Percentiles rank a stretch among this genome's conserved stretches.
Conservation (phyloP, 306 rosid genomes). For the Alnus rubra region DNA sequence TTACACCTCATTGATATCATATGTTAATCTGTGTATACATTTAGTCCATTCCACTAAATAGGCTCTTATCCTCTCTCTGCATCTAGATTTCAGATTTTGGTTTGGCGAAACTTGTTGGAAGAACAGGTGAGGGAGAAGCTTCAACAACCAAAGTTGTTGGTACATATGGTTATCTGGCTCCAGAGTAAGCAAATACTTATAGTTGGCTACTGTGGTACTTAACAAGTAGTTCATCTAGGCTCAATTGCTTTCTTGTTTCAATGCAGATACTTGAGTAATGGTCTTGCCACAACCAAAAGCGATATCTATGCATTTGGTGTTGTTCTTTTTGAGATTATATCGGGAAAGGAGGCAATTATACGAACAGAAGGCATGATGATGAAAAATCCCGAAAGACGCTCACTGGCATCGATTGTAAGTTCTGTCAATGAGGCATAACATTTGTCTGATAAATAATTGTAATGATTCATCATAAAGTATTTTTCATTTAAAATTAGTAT, state of each 20-base stretch:
- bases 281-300: constrained; percentile 86
- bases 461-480: neutral
- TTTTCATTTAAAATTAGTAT: neutral
- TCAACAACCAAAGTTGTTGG: constrained; percentile 89
- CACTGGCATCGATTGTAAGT: constrained; percentile 90
- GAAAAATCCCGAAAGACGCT: constrained; percentile 85
- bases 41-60: constrained; percentile 19
- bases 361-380: constrained; percentile 62
- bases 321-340: constrained; percentile 84
- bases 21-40: constrained; percentile 12
- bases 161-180: constrained; percentile 96
- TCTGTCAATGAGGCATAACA: constrained; percentile 11
- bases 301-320: constrained; percentile 96
- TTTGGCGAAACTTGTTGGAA: constrained; percentile 88
- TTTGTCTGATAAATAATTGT: neutral
- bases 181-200: constrained; percentile 65
- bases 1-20: constrained; percentile 11
- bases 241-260: constrained; percentile 17
- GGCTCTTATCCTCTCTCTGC: constrained; percentile 10
- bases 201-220: neutral
- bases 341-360: constrained; percentile 89
- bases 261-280: constrained; percentile 86
- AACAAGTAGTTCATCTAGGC: constrained; percentile 7
- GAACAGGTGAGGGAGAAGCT: constrained; percentile 76
- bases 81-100: constrained; percentile 95